phyloP scores from a whole-genome alignment of 2,329 filamentous ascomycete genomes.

The Calonectria multiphialidica region DNA sequence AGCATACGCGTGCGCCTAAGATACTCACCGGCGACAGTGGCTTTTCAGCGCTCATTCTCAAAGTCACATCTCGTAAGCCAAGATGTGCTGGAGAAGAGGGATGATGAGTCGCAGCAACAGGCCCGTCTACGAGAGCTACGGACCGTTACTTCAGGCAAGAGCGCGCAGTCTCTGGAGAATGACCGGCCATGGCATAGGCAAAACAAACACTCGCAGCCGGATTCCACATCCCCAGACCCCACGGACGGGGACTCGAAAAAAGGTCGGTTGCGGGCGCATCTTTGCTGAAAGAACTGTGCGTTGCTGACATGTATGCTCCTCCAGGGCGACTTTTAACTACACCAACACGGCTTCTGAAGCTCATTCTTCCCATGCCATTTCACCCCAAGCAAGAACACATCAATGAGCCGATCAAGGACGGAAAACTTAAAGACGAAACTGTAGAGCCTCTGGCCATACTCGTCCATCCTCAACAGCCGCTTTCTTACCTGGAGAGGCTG shows the following conservation, averaged over 20 bases:
- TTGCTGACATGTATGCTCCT: background rate
- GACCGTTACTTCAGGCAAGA: constrained; percentile 37
- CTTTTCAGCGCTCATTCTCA: constrained; percentile 34
- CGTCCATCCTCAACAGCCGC: constrained; percentile 88
- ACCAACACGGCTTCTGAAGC: constrained; percentile 82
- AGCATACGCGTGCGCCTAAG: constrained; percentile 18
- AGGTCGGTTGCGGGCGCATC: constrained; percentile 19
- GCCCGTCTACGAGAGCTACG: constrained; percentile 37
- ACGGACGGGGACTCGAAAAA: constrained; percentile 35
- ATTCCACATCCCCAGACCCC: constrained; percentile 29
- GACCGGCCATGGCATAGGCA: constrained; percentile 44
- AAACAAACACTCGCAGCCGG: constrained; percentile 28
- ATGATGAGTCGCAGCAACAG: constrained; percentile 34
- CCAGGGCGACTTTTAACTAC: constrained; percentile 83
- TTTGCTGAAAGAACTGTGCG: no score
- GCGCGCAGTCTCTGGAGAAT: constrained; percentile 41
- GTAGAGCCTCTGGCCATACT: constrained; percentile 89
- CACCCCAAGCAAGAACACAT: constrained; percentile 53
- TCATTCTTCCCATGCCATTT: constrained; percentile 78
- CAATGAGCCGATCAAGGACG: constrained; percentile 54
- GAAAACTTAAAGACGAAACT: constrained; percentile 44
- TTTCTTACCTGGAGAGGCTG: constrained; percentile 89
- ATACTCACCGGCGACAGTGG: background rate
- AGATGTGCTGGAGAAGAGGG: constrained; percentile 21
- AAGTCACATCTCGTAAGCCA: constrained; percentile 28